Conservation (phyloP, 1,284 basidiomycete species). For the Coriolopsis trogii region DNA sequence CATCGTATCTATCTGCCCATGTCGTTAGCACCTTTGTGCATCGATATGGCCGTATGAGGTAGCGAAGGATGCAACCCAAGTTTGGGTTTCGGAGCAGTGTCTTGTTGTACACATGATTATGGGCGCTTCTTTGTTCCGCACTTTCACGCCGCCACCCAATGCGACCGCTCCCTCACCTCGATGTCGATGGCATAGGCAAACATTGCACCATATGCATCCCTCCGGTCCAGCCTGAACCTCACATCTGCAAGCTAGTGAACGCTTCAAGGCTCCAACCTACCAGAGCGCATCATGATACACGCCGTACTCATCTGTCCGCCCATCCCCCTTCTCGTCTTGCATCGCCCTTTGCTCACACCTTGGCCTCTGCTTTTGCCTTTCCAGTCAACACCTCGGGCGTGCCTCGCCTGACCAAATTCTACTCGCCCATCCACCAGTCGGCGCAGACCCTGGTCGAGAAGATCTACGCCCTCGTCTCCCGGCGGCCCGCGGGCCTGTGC, state of each 20-base stretch:
- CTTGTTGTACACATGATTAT: too few species aligned
- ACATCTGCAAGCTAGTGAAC: not conserved
- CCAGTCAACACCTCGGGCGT: constrained; percentile 88
- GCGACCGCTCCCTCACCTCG: too few species aligned
- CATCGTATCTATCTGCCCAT: too few species aligned
- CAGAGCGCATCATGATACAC: constrained; percentile 74
- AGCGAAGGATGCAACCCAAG: too few species aligned
- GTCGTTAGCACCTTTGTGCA: too few species aligned
- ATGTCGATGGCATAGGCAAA: too few species aligned
- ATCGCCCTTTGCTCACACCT: constrained; percentile 12
- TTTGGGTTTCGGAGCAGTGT: too few species aligned
- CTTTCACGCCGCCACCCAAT: too few species aligned
- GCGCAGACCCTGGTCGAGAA: constrained; percentile 76
- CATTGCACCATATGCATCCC: too few species aligned
- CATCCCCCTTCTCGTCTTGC: not conserved
- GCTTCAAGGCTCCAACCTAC: not conserved
- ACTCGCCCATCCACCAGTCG: constrained; percentile 81
- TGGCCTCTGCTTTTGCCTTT: constrained; percentile 26
- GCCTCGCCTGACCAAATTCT: constrained; percentile 95
- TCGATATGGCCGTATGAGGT: too few species aligned
- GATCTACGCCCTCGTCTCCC: constrained; percentile 84
- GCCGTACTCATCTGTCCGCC: constrained; percentile 73
- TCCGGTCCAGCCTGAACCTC: too few species aligned
- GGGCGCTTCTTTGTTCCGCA: too few species aligned
- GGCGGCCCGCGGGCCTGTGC: constrained; percentile 79